Base-by-base conservation (phyloP, 1,284 basidiomycete genomes). In the Ceratorhiza oryzae-sativae region DNA sequence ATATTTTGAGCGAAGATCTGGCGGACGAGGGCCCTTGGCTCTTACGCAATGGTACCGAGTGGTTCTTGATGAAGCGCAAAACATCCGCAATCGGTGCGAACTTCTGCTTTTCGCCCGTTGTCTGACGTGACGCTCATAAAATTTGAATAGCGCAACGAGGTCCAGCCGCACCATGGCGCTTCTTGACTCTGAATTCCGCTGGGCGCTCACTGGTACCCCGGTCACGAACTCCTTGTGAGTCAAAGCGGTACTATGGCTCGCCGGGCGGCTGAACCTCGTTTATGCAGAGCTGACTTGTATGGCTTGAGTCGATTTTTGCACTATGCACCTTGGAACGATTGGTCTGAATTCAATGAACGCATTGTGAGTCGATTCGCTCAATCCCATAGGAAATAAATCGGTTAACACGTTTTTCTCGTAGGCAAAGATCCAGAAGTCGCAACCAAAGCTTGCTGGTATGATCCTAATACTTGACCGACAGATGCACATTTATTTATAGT, bases 121-220 rank as follows among this genome's bases (percentile, higher is more conserved):
- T 71, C 34, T 25, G 25, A 23, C 48, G 25, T 20, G 27, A 48
- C 32, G n/a, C n/a, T n/a, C n/a, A n/a, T 73, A 72, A 46, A 27
- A 9, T 48, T n/a, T n/a, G n/a, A 86, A 15, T 73, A 87, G 87
- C 34, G 77, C 80, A 8, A 89, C 89, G 0, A 83, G 85, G 10
- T 82, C 86, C 8, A 90, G 88, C 76, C 80, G 84, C 45, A 84
- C 83, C 55, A 81, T 88, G 9, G 86, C 88, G 0, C 81, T 84
- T 76, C 81, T 91, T 25, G 82, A 84, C 59, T 80, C 88, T 0
- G 87, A 84, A 73, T 88, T 88, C 75, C 81, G 89, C 5, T 91
- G 89, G 89, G 86, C 87, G 81, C 81, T 91, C 13, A 90, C 89
- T 1, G 89, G 89, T 34, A 90, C 89, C 0, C 89, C 89, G 1